Evolutionary conservation across 2,329 filamentous ascomycete genomes (phyloP).

Genomic region (Fusarium bactridioides): DNA sequence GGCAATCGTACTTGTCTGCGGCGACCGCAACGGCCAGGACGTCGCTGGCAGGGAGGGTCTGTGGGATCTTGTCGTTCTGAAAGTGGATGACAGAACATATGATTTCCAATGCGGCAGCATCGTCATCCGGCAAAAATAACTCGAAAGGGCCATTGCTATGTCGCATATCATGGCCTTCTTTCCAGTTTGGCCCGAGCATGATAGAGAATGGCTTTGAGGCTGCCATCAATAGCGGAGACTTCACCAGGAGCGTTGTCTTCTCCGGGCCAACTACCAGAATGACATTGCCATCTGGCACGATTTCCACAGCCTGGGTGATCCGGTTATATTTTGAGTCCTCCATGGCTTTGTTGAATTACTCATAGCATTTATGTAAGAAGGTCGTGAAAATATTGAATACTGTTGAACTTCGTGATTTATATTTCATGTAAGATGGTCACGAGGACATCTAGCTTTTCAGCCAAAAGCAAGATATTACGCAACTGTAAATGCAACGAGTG

Average conservation of each 20-base stretch:
- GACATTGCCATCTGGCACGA: background rate
- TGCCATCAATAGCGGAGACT: background rate
- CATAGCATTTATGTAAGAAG: too few relatives aligned
- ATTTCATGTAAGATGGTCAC: too few relatives aligned
- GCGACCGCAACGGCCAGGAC: accelerated
- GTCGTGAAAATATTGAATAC: too few relatives aligned
- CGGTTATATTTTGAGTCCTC: accelerated
- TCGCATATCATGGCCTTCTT: background rate
- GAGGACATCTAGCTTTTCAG: too few relatives aligned
- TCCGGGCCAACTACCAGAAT: background rate
- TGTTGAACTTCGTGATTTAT: too few relatives aligned
- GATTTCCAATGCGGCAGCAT: background rate
- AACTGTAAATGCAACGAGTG: too few relatives aligned
- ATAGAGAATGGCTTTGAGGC: accelerated
- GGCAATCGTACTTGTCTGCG: background rate
- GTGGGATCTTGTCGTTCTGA: background rate
- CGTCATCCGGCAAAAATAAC: accelerated
- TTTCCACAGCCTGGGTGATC: accelerated
- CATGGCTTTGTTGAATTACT: too few relatives aligned
- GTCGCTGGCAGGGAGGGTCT: background rate
- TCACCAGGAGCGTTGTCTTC: background rate
- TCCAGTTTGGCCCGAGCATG: background rate
- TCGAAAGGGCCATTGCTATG: accelerated
- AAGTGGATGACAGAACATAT: background rate
- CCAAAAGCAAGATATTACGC: too few relatives aligned